Evolutionary conservation across 345 rosid species (phyloP).

Genomic region (Linum tenue): DNA sequence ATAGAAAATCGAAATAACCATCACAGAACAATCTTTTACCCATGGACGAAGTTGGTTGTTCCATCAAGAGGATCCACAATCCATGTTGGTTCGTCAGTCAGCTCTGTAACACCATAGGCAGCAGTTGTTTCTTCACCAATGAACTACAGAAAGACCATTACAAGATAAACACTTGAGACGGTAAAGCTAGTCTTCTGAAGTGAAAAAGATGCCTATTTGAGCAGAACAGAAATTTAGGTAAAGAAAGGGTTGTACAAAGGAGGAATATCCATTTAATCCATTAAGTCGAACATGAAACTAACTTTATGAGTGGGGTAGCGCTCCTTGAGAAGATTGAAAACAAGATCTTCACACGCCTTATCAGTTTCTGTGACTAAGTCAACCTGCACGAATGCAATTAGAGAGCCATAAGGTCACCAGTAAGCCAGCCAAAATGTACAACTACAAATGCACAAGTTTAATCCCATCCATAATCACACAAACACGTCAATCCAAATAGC

Average conservation of each 20-base stretch:
- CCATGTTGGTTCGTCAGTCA: slow-evolving; percentile 97
- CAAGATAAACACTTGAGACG: slow-evolving; percentile 3
- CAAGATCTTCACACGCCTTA: slow-evolving; percentile 86
- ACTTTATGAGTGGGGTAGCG: slow-evolving; percentile 73
- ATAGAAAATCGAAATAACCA: slow-evolving; percentile 4
- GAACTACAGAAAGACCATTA: slow-evolving; percentile 37
- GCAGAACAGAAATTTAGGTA: background rate
- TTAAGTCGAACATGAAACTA: background rate
- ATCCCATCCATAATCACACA: background rate
- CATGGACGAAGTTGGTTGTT: slow-evolving; percentile 94
- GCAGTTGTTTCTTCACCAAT: slow-evolving; percentile 98
- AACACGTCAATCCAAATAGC: no score
- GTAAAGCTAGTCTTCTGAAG: background rate
- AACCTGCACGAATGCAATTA: slow-evolving; percentile 38
- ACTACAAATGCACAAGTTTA: background rate
- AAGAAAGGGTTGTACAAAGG: background rate
- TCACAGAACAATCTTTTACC: slow-evolving; percentile 34
- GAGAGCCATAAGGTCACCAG: background rate
- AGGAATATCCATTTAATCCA: background rate
- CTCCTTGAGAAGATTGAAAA: slow-evolving; percentile 67
- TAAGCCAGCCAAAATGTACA: background rate
- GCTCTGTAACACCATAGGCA: slow-evolving; percentile 56
- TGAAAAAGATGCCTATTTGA: slow-evolving; percentile 1
- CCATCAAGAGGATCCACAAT: slow-evolving; percentile 99
- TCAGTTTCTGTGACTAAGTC: slow-evolving; percentile 97